phyloP scores from a whole-genome alignment of 352 stramenopile genomes.

The Phytophthora sp. region DNA sequence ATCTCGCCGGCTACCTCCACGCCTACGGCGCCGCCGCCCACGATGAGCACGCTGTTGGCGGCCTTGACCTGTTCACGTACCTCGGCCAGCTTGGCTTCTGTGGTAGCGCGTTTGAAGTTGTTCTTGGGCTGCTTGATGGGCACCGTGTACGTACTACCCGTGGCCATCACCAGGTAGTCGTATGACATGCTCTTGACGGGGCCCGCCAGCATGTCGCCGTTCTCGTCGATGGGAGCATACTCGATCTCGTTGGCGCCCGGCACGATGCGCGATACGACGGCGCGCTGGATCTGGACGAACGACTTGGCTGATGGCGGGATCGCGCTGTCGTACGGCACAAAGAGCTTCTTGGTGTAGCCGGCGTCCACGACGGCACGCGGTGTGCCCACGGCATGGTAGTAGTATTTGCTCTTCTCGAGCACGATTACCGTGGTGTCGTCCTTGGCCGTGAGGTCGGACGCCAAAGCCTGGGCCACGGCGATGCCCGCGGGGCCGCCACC shows the following conservation, averaged over 20 bases:
- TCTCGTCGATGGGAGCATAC: slow-evolving; percentile 41
- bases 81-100: slow-evolving; percentile 44
- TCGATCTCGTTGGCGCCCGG: slow-evolving; percentile 44
- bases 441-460: slow-evolving; percentile 32
- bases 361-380: slow-evolving; percentile 55
- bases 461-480: slow-evolving; percentile 46
- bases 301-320: slow-evolving; percentile 36
- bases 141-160: slow-evolving; percentile 60
- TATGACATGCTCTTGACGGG: slow-evolving; percentile 47
- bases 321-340: slow-evolving; percentile 61
- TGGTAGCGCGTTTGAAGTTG: slow-evolving; percentile 40
- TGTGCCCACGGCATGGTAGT: slow-evolving; percentile 50
- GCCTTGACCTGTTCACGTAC: slow-evolving; percentile 49
- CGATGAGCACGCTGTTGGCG: slow-evolving; percentile 56
- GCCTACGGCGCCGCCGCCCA: slow-evolving; percentile 64
- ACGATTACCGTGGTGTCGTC: slow-evolving; percentile 54
- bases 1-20: slow-evolving; percentile 68
- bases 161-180: slow-evolving; percentile 71
- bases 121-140: slow-evolving; percentile 58
- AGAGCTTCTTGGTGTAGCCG: slow-evolving; percentile 55
- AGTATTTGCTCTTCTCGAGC: slow-evolving; percentile 65
- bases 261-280: slow-evolving; percentile 45
- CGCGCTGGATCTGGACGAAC: slow-evolving; percentile 54
- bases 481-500: slow-evolving; percentile 58
- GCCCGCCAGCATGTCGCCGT: slow-evolving; percentile 34